phyloP scores from a whole-genome alignment of 371 early-diverging fungal genomes.

The Parasitella parasitica region DNA sequence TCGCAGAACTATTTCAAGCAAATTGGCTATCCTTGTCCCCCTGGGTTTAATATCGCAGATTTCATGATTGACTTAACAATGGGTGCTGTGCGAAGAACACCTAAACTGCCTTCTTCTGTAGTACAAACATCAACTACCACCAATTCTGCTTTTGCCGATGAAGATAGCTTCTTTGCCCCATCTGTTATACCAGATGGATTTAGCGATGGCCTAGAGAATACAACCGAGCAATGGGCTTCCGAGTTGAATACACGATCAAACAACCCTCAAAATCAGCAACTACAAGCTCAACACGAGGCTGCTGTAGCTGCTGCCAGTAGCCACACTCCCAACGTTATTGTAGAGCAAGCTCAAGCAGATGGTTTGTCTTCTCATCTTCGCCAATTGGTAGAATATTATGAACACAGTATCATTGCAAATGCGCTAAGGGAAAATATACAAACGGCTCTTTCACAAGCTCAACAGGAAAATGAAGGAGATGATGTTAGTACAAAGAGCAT shows the following conservation, averaged over 20 bases:
- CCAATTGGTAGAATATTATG: conserved; percentile 48
- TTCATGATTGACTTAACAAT: conserved; percentile 81
- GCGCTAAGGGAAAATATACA: conserved; percentile 51
- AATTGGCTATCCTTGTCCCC: conserved; percentile 81
- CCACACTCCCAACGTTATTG: conserved; percentile 12
- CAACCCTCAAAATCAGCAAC: background rate
- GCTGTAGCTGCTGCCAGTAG: background rate
- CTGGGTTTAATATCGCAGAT: conserved; percentile 94
- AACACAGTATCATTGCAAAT: conserved; percentile 46
- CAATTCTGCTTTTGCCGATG: background rate
- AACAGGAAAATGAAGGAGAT: conserved; percentile 1
- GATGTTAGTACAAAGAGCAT: conserved; percentile 14
- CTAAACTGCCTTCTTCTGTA: conserved; percentile 7
- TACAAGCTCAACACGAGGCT: background rate
- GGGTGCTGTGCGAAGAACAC: conserved; percentile 39
- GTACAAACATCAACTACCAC: background rate
- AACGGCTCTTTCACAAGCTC: conserved; percentile 26
- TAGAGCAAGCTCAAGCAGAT: conserved; percentile 28
- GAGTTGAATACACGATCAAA: conserved; percentile 27
- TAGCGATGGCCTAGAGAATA: conserved; percentile 39
- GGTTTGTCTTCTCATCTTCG: conserved; percentile 43
- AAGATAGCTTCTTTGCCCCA: conserved; percentile 14
- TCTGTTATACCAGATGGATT: background rate
- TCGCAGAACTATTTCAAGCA: conserved; percentile 63
- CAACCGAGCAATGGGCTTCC: conserved; percentile 46